A percentile compares a stretch with the other conserved stretches of the same genome.
phyloP scores from a whole-genome alignment of 352 stramenopile genomes.

The Globisporangium mamillatum region DNA sequence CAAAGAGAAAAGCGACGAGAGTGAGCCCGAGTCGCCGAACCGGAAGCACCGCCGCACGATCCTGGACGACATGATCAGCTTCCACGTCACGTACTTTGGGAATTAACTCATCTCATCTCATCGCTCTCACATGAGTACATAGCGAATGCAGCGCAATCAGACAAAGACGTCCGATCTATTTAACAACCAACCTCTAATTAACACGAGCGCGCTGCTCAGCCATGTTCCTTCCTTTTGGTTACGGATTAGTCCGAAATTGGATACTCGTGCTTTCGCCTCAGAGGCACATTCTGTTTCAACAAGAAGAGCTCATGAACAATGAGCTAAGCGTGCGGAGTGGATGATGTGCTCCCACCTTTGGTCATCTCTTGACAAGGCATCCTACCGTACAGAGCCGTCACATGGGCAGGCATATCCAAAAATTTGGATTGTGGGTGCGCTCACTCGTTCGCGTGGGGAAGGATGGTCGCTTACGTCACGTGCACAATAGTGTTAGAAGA shows the following conservation, averaged over 20 bases:
- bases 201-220: background rate
- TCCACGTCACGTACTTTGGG: constrained; percentile 31
- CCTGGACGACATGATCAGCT: constrained; percentile 45
- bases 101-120: background rate
- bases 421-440: background rate
- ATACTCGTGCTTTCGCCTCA: background rate
- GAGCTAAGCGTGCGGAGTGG: background rate
- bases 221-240: background rate
- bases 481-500: background rate
- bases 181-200: constrained; percentile 1
- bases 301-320: background rate
- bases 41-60: constrained; percentile 12
- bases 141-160: background rate
- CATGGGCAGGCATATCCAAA: background rate
- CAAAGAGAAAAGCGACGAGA: background rate
- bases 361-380: background rate
- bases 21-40: background rate
- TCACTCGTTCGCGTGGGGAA: background rate
- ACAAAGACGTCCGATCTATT: background rate
- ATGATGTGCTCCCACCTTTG: background rate
- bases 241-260: background rate
- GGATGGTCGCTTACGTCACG: background rate
- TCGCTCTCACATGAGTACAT: background rate
- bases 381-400: background rate
- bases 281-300: background rate